Conservation (phyloP, 495 filamentous ascomycete genomes). For the Hypoxylon cercidicola region DNA sequence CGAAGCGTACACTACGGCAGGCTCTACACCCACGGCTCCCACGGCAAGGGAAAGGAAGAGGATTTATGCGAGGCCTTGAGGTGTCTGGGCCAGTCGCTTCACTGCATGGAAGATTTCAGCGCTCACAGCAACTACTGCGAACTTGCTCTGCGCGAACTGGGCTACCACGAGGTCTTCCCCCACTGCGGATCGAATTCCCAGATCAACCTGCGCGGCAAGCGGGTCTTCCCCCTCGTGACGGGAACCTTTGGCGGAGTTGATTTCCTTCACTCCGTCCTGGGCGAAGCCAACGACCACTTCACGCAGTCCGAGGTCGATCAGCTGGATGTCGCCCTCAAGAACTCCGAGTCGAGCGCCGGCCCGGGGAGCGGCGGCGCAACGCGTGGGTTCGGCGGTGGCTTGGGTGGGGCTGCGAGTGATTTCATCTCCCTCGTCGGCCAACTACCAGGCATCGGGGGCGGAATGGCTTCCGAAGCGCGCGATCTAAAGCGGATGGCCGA, state of each 20-base stretch:
- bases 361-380: slow-evolving; percentile 42
- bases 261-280: slow-evolving; percentile 95
- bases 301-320: slow-evolving; percentile 95
- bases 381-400: slow-evolving; percentile 51
- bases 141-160: slow-evolving; percentile 85
- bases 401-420: slow-evolving; percentile 53
- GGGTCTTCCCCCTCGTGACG: slow-evolving; percentile 88
- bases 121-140: slow-evolving; percentile 97
- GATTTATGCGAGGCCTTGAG: slow-evolving; percentile 92
- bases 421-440: slow-evolving; percentile 79
- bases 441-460: slow-evolving; percentile 76
- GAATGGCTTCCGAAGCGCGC: slow-evolving; percentile 80
- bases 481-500: slow-evolving; percentile 78
- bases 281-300: slow-evolving; percentile 95
- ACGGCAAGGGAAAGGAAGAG: slow-evolving; percentile 74
- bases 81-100: slow-evolving; percentile 86
- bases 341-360: slow-evolving; percentile 59
- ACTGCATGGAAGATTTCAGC: slow-evolving; percentile 94
- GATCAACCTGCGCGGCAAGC: slow-evolving; percentile 76
- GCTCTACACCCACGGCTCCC: slow-evolving; percentile 78
- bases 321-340: slow-evolving; percentile 78
- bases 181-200: slow-evolving; percentile 81
- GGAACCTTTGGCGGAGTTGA: slow-evolving; percentile 93
- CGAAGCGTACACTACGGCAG: slow-evolving; percentile 91
- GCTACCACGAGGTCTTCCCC: slow-evolving; percentile 82